Base-by-base conservation (phyloP, 116 monocot genomes). In the Trichopus zeylanicus region DNA sequence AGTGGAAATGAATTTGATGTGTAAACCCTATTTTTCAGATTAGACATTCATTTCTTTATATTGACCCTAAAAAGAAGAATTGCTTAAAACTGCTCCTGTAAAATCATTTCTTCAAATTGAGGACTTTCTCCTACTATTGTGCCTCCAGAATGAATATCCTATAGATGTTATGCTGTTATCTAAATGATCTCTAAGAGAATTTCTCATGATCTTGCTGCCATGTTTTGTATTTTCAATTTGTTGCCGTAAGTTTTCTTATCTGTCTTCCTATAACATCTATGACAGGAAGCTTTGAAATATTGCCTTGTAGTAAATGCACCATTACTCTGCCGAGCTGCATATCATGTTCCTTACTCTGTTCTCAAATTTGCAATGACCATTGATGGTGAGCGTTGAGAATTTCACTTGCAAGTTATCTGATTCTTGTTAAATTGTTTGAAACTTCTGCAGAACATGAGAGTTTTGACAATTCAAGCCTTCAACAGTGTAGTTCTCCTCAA, bases 321-420 rank as follows among this genome's bases (percentile, higher is more conserved):
- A 32, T 70, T 98, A 57, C 80, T 98, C 21, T 98, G 82, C 61
- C 73, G 98, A 80, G 75, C 98, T 61, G 78, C 92, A 34, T 85
- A 51, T 65, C 59, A 24, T 59, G 72, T 98, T 65, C 98, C 98
- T 4, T 98, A 76, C 67, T 91, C 98, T 60, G 78, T 98, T 61
- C 88, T 91, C 68, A 98, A 98, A 65, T 98, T 88, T 85, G 98
- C 98, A 63, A 98, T 98, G 92, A 98, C 98, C 48, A 69, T 91
- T 62, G 98, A 98, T 81, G 98, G 98, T 98, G 71, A 87, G 79
- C 23, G 9, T 71, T 26, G 58, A 55, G 0, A 55, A 39, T 52
- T 62, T 62, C 18, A 46, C 27, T 2, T 22, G 13, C n/a, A 61
- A 31, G 15, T 7, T 61, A 33, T 47, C 9, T 29, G 29, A 0